A percentile compares a stretch with the other conserved stretches of the same genome.
Conservation (phyloP, 2,329 filamentous ascomycete genomes). For the Nemania bipapillata region DNA sequence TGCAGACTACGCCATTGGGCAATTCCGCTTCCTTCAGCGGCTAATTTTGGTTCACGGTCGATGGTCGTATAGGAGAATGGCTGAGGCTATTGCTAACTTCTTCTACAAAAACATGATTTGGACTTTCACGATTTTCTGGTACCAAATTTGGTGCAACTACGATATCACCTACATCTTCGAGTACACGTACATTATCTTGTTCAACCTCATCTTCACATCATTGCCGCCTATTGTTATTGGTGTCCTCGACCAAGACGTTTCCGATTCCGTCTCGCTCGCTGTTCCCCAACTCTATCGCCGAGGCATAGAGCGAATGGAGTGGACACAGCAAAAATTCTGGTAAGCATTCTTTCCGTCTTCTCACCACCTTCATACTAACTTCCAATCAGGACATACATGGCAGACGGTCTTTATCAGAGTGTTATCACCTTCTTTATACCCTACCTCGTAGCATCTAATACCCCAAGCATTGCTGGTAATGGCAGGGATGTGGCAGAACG, state of each 20-base stretch:
- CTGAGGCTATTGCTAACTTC: conserved; percentile 96
- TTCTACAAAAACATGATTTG: conserved; percentile 99
- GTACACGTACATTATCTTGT: conserved; percentile 96
- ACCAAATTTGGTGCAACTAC: conserved; percentile 92
- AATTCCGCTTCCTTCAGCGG: conserved; percentile 88
- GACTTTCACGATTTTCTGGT: conserved; percentile 98
- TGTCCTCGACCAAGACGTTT: conserved; percentile 95
- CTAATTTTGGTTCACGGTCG: conserved; percentile 89
- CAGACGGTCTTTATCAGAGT: conserved; percentile 94
- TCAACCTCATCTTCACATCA: conserved; percentile 97
- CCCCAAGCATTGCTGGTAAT: conserved; percentile 74
- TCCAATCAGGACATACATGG: conserved; percentile 81
- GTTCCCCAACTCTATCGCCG: conserved; percentile 95
- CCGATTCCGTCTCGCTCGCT: conserved; percentile 89
- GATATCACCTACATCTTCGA: conserved; percentile 98
- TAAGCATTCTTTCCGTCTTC: conserved; percentile 59
- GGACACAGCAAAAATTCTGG: conserved; percentile 98
- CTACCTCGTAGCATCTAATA: conserved; percentile 78
- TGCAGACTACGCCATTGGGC: conserved; percentile 92
- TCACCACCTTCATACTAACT: conserved; percentile 35
- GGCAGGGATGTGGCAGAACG: conserved; percentile 83
- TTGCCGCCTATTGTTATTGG: conserved; percentile 95
- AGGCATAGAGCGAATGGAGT: conserved; percentile 95
- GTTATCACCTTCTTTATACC: conserved; percentile 93
- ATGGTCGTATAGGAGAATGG: conserved; percentile 95